Evolutionary conservation across 2,329 filamentous ascomycete genomes (phyloP), one percentile per base, ranked within the genome.

Genomic region (Karstenula rhodostoma): DNA sequence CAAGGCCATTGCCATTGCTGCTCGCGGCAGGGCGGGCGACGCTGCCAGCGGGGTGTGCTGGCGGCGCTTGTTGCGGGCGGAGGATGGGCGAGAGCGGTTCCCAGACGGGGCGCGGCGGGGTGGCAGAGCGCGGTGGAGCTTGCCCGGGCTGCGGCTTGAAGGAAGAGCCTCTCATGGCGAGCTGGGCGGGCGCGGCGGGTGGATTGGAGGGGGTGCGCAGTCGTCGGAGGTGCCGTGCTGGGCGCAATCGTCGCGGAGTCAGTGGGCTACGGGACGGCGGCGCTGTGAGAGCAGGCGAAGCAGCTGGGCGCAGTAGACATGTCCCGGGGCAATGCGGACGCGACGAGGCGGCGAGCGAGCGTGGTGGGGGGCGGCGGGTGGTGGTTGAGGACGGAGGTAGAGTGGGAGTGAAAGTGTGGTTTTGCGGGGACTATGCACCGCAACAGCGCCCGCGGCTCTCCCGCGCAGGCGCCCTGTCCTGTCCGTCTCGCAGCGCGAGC

Each of bases 21-120:
- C 58, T 56, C 46, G 63, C 54, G 44, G 59, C 59, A 49, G 35
- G 57, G 59, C n/a, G 48, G 61, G 37, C 61, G 66, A 55, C 33
- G 48, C 54, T 63, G 61, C 60, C 63, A 59, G 71, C 70, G 70
- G 66, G 68, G 71, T 63, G 49, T 64, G 63, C 64, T 61, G 56
- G 52, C 32, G 63, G 59, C 60, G 62, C 59, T 49, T 61, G 63
- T 19, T 63, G 53, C 35, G 73, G 69, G 29, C 37, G 48, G 60
- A 75, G 70, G 57, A 72, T 27, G 58, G 74, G 75, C 59, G 74
- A 77, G 60, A 78, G 72, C 53, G 75, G 75, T 69, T 78, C 74
- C 63, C 67, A 75, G n/a, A 62, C 53, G 22, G 72, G 73, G 60
- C 67, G 73, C 65, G 73, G 73, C 57, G 75, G 74, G 0, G 74